Percentiles rank a stretch among this genome's conserved stretches.
Evolutionary conservation across 306 rosid genomes (phyloP).

Genomic region (Oxytropis ochrocephala): DNA sequence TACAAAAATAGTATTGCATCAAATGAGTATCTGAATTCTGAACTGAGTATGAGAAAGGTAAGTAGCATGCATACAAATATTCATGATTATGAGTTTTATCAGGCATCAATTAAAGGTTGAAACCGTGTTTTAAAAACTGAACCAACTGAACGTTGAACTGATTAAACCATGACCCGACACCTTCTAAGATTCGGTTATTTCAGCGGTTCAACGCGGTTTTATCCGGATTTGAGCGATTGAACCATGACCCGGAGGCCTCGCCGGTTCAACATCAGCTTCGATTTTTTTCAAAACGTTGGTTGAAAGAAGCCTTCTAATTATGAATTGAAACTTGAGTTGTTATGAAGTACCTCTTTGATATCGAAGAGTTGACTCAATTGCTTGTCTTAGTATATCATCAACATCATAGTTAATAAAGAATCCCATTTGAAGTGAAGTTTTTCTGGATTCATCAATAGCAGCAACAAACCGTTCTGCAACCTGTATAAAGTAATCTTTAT

Average conservation of each 20-base stretch:
- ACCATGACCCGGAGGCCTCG: too few species aligned
- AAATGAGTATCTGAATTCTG: neutral
- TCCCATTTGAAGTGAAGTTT: constrained; percentile 58
- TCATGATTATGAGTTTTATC: neutral
- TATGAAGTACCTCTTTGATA: constrained; percentile 48
- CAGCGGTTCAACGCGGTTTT: too few species aligned
- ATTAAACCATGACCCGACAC: too few species aligned
- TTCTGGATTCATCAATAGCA: constrained; percentile 50
- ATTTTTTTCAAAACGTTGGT: too few species aligned
- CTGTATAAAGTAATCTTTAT: constrained; percentile 28
- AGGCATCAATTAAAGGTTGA: neutral
- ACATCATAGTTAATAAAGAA: constrained; percentile 59
- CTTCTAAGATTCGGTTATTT: too few species aligned
- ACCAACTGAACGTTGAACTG: too few species aligned
- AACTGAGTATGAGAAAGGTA: neutral
- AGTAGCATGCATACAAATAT: neutral
- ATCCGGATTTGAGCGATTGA: too few species aligned
- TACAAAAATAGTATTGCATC: constrained; percentile 21
- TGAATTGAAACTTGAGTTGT: neutral
- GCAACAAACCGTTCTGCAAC: constrained; percentile 65
- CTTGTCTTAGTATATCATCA: constrained; percentile 69
- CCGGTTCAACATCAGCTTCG: too few species aligned
- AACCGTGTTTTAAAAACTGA: too few species aligned
- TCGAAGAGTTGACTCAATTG: constrained; percentile 62
- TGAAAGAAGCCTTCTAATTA: neutral